Evolutionary conservation across 306 rosid genomes (phyloP).

Genomic region (Cicer chorassanicum): DNA sequence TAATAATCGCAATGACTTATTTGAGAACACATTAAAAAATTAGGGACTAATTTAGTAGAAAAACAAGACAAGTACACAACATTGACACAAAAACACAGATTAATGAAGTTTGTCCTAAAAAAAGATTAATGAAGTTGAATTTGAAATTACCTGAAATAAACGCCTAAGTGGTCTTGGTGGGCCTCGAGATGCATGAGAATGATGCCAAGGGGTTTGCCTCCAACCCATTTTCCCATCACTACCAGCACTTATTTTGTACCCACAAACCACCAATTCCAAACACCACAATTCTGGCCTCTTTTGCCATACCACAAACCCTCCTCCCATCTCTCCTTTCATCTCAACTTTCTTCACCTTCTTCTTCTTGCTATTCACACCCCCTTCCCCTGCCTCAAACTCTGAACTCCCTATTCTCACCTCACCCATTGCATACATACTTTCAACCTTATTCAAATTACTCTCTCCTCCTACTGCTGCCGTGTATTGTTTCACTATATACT

Average conservation of each 20-base stretch:
- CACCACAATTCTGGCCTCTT: slow-evolving; percentile 90
- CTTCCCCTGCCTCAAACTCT: slow-evolving; percentile 70
- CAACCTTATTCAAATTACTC: slow-evolving; percentile 58
- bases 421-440: slow-evolving; percentile 95
- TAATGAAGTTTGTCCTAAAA: background rate
- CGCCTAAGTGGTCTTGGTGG: slow-evolving; percentile 94
- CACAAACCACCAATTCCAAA: slow-evolving; percentile 78
- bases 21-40: no score
- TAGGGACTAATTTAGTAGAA: no score
- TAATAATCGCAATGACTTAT: no score
- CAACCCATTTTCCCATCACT: slow-evolving; percentile 91
- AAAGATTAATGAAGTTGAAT: background rate
- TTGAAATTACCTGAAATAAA: slow-evolving; percentile 70
- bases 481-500: slow-evolving; percentile 87
- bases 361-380: slow-evolving; percentile 45
- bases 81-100: background rate
- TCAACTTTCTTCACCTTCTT: slow-evolving; percentile 46
- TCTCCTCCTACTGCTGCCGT: slow-evolving; percentile 96
- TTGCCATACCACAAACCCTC: slow-evolving; percentile 95
- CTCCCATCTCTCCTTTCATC: slow-evolving; percentile 70
- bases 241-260: slow-evolving; percentile 91
- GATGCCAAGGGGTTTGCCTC: slow-evolving; percentile 99
- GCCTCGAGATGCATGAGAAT: slow-evolving; percentile 96
- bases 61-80: background rate
- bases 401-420: slow-evolving; percentile 82